phyloP scores from a whole-genome alignment of 2,329 filamentous ascomycete genomes.

The Colletotrichum abscissum region DNA sequence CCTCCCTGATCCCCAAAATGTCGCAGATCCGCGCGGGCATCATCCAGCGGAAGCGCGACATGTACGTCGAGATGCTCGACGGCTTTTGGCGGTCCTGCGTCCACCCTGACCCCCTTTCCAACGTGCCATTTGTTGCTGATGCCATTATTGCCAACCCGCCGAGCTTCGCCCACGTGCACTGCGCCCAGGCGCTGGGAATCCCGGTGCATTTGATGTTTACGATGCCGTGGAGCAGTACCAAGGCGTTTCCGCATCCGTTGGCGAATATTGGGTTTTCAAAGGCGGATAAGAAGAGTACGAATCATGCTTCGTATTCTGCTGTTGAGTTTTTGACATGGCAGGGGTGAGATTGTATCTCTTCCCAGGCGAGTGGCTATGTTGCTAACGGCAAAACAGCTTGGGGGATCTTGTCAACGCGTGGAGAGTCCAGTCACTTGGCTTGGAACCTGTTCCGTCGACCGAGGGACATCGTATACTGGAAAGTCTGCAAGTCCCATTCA shows the following conservation, averaged over 20 bases:
- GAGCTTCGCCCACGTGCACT: slow-evolving; percentile 59
- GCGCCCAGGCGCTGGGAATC: slow-evolving; percentile 55
- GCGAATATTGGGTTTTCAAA: slow-evolving; percentile 72
- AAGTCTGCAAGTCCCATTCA: slow-evolving; percentile 76
- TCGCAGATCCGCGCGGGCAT: slow-evolving; percentile 40
- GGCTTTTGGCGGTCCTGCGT: slow-evolving; percentile 40
- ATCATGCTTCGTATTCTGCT: slow-evolving; percentile 77
- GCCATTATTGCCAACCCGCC: slow-evolving; percentile 63
- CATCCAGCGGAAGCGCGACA: slow-evolving; percentile 40
- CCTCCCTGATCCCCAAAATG: slow-evolving; percentile 42
- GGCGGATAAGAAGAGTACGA: slow-evolving; percentile 66
- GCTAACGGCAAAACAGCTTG: slow-evolving; percentile 46
- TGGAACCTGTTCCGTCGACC: slow-evolving; percentile 76
- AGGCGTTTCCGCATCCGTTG: slow-evolving; percentile 78
- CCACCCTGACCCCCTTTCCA: slow-evolving; percentile 33
- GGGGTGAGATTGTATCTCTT: slow-evolving; percentile 50
- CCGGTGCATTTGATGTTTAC: slow-evolving; percentile 62
- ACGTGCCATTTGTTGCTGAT: slow-evolving; percentile 57
- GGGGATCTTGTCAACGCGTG: slow-evolving; percentile 90
- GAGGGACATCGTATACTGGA: slow-evolving; percentile 79
- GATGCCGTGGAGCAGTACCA: slow-evolving; percentile 82
- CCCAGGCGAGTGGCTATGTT: not conserved
- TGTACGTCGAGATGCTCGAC: slow-evolving; percentile 40
- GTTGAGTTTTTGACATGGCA: slow-evolving; percentile 85
- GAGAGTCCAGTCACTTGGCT: slow-evolving; percentile 70